These are phyloP conservation scores for Diaporthe amygdali DNA, from an alignment of 2,329 filamentous ascomycete species.

Conservation along the genomic window DNA sequence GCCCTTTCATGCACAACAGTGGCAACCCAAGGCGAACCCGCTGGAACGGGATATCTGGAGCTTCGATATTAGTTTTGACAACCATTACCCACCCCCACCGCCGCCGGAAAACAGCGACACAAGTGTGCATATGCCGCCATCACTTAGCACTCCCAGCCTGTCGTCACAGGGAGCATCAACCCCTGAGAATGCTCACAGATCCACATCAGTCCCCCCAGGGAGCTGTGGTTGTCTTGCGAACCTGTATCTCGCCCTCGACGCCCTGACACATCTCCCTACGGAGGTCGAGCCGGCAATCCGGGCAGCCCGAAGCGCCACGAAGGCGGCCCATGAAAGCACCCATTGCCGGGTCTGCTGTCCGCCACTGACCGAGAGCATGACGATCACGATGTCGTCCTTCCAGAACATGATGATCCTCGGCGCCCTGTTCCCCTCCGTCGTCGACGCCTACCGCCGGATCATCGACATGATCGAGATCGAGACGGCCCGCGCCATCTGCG, in stretches of 20 bases:
- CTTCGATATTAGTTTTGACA: conserved; percentile 1
- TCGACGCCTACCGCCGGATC: conserved; percentile 61
- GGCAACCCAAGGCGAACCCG: background rate
- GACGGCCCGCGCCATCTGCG: conserved; percentile 46
- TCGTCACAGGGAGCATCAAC: conserved; percentile 22
- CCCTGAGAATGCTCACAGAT: conserved; percentile 8
- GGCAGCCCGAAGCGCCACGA: conserved; percentile 52
- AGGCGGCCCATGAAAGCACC: conserved; percentile 55
- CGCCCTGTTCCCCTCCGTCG: conserved; percentile 61
- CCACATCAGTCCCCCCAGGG: background rate
- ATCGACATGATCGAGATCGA: conserved; percentile 61
- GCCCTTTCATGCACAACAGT: conserved; percentile 16
- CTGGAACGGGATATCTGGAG: background rate
- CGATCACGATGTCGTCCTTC: conserved; percentile 52
- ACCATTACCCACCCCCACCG: background rate
- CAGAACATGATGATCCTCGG: conserved; percentile 66
- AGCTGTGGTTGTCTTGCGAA: conserved; percentile 54
- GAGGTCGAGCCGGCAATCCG: conserved; percentile 52
- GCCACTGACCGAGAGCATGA: conserved; percentile 29
- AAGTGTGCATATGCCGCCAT: background rate
- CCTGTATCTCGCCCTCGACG: conserved; percentile 56
- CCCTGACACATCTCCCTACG: conserved; percentile 51
- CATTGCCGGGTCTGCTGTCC: conserved; percentile 56
- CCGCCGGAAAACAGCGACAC: background rate
- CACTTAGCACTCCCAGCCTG: conserved; percentile 8